Base-by-base conservation (phyloP, 805 yeast species). In the Zygotorulaspora sp. region DNA sequence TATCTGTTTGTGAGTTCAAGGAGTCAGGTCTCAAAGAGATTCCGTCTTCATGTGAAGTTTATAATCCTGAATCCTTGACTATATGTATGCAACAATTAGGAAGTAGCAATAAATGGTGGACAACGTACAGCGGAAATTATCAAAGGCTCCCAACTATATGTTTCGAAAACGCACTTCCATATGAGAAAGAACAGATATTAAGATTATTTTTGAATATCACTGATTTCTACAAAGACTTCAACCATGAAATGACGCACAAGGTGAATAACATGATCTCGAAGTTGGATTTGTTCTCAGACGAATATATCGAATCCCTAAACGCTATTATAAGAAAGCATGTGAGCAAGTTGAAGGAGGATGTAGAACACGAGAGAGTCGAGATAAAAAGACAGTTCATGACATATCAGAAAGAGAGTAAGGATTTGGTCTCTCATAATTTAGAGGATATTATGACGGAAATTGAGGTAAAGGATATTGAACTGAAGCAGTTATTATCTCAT, bases 101-200 rank as follows among this genome's bases (percentile, higher is more conserved):
- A 38, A 49, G 49, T 15, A 59, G 65, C 2, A 65, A 77, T 0
- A 83, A 80, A 47, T 76, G 80, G 71, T 82, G 90, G 90, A 80
- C 88, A 0, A 77, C 81, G 0, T 81, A 72, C 51, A 78, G 78
- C 44, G 86, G 86, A 0, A 74, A 80, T 49, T 80, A 74, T 53
- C 67, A 78, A 31, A 68, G 72, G 21, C 61, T 80, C 3, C 65
- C 74, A 2, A 65, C 67, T 2, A 61, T 79, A 0, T 82, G 88
- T 49, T 58, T 61, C 43, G 77, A 74, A 39, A 71, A 73, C 32
- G 63, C 75, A 0, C 44, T 72, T 1, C 79, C 80, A 0, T 73
- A 54, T 47, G 75, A 74, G 40, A 75, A 74, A 45, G 74, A 72
- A 22, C 75, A 71, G 38, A 64, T 77, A 0, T 41, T 75, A 33